A percentile compares a stretch with the other conserved stretches of the same genome.
These are phyloP conservation scores for Ostreobium quekettii DNA, from an alignment of 139 green algal species.

Conservation along the genomic window DNA sequence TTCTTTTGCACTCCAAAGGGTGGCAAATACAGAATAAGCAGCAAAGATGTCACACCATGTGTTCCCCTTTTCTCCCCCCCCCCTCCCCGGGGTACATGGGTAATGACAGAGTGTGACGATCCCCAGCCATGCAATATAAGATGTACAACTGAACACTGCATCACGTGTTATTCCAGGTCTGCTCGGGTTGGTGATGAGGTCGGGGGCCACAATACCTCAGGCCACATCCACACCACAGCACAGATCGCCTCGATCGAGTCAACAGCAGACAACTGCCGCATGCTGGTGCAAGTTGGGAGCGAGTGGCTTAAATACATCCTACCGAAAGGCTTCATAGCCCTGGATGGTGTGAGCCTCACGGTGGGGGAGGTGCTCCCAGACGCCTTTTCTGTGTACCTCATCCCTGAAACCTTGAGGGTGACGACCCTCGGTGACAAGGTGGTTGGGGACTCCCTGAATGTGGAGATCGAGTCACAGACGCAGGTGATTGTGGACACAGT, in stretches of 20 bases:
- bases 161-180: too few relatives aligned
- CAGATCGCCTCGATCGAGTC: conserved; percentile 37
- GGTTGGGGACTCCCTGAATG: conserved; percentile 68
- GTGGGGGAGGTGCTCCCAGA: conserved; percentile 48
- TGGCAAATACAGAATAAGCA: neutral
- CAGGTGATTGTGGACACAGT: conserved; percentile 91
- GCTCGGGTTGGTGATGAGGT: conserved; percentile 86
- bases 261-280: conserved; percentile 60
- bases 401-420: conserved; percentile 83
- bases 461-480: conserved; percentile 88
- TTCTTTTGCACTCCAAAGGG: neutral
- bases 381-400: conserved; percentile 86
- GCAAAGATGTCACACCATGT: neutral
- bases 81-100: neutral
- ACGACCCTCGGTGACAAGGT: conserved; percentile 54
- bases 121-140: too few relatives aligned
- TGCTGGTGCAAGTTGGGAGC: conserved; percentile 53
- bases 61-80: neutral
- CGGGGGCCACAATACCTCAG: conserved; percentile 84
- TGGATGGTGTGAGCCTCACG: conserved; percentile 90
- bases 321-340: conserved; percentile 86
- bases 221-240: conserved; percentile 79
- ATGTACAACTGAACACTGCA: too few relatives aligned
- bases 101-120: neutral
- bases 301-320: conserved; percentile 89